Conservation (phyloP, 805 yeast genomes). For the Lachancea thermotolerans region DNA sequence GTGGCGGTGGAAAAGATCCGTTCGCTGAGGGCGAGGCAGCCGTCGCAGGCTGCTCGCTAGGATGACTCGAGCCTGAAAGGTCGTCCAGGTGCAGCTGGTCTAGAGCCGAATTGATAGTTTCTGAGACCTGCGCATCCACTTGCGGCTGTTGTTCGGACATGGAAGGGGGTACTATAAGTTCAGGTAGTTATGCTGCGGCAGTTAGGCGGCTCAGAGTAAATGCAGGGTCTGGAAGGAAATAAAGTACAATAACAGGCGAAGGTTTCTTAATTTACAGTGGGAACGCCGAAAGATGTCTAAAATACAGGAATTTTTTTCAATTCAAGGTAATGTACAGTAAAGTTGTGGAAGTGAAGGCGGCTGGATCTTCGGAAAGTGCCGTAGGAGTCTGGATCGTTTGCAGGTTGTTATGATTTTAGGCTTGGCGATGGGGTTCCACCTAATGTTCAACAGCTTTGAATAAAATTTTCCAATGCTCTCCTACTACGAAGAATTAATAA, state of each 20-base stretch:
- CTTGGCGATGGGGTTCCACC: no score
- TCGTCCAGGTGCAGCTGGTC: constrained; percentile 29
- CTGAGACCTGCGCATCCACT: constrained; percentile 24
- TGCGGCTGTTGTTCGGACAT: constrained; percentile 4
- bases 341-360: not conserved
- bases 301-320: not conserved
- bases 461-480: not conserved
- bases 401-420: no score
- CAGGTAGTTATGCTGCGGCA: not conserved
- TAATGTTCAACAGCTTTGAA: not conserved
- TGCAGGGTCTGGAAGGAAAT: not conserved
- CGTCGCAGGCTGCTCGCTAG: not conserved
- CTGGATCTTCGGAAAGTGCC: not conserved
- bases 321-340: not conserved
- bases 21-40: not conserved
- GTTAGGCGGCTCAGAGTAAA: not conserved
- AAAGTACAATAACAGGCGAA: not conserved
- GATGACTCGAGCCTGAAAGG: constrained; percentile 1
- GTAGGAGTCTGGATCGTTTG: not conserved
- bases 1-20: constrained; percentile 18
- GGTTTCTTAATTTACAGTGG: not conserved
- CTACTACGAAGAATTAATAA: not conserved
- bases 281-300: not conserved
- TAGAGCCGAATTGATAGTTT: constrained; percentile 27
- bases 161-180: not conserved